Percentiles rank a stretch among this genome's conserved stretches.
Conservation (phyloP, 352 stramenopile genomes). For the Paralagenidium karlingii region DNA sequence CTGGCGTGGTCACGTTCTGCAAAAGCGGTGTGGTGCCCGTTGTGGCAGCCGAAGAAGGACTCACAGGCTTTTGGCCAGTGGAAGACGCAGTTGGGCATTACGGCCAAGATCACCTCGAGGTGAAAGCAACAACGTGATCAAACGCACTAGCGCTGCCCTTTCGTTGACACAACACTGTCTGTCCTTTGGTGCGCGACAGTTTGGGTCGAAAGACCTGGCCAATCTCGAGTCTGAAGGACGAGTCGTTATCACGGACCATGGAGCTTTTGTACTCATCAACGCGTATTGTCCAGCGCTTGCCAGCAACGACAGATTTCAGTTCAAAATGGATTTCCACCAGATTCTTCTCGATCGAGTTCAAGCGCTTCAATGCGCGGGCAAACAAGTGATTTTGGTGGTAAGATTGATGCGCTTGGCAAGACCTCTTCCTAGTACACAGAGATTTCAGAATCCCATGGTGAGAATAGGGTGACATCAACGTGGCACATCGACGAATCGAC, state of each 20-base stretch:
- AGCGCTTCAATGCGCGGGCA: conserved; percentile 26
- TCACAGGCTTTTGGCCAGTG: conserved; percentile 44
- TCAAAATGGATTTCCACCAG: conserved; percentile 76
- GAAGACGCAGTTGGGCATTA: conserved; percentile 41
- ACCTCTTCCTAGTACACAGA: too few species aligned
- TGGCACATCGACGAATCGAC: conserved; percentile 67
- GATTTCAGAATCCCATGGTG: too few species aligned
- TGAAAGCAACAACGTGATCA: too few species aligned
- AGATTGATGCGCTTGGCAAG: neutral
- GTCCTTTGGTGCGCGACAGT: too few species aligned
- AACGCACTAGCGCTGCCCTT: neutral
- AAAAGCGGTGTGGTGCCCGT: conserved; percentile 29
- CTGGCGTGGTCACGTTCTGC: conserved; percentile 63
- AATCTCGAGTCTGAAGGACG: conserved; percentile 71
- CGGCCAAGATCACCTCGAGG: too few species aligned
- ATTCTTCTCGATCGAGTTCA: conserved; percentile 52
- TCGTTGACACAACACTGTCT: neutral
- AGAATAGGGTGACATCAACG: conserved; percentile 70
- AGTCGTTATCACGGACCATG: conserved; percentile 79
- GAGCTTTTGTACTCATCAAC: conserved; percentile 83
- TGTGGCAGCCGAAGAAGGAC: conserved; percentile 51
- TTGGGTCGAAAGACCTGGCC: conserved; percentile 33
- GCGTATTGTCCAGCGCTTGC: conserved; percentile 75
- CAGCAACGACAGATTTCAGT: conserved; percentile 60
- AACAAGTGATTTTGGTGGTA: conserved; percentile 56